Evolutionary conservation across 495 filamentous ascomycete genomes (phyloP).

Genomic region (Aspergillus olivimuriae): DNA sequence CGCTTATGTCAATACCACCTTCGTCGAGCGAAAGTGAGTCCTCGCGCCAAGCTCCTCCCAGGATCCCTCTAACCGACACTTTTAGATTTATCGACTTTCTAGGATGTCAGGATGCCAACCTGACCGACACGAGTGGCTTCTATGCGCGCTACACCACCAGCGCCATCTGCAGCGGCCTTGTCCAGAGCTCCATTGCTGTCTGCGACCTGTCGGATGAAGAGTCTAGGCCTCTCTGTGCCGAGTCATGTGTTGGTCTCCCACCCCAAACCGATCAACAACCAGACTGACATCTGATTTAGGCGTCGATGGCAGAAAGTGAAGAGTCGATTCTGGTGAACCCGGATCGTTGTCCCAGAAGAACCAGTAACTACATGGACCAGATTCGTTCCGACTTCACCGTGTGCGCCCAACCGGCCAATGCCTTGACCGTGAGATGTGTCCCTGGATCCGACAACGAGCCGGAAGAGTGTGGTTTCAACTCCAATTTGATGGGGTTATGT

Average conservation of each 20-base stretch:
- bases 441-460: constrained; percentile 73
- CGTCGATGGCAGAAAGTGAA: constrained; percentile 80
- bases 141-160: constrained; percentile 94
- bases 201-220: constrained; percentile 60
- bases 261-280: background rate
- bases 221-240: constrained; percentile 78
- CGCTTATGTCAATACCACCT: constrained; percentile 66
- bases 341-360: constrained; percentile 60
- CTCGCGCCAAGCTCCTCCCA: too few species aligned
- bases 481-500: constrained; percentile 80
- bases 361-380: constrained; percentile 58
- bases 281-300: constrained; percentile 44
- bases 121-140: constrained; percentile 71
- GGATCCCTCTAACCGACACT: too few species aligned
- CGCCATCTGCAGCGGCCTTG: constrained; percentile 88
- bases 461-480: constrained; percentile 77
- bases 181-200: constrained; percentile 77
- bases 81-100: constrained; percentile 50
- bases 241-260: constrained; percentile 67
- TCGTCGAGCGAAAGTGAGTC: constrained; percentile 67
- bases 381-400: constrained; percentile 90
- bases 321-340: constrained; percentile 71
- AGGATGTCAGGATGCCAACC: constrained; percentile 72
- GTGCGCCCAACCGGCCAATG: constrained; percentile 73
- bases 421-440: constrained; percentile 71